These are phyloP conservation scores for Wickerhamiella dianesei DNA, from an alignment of 805 yeast species.

Conservation along the genomic window DNA sequence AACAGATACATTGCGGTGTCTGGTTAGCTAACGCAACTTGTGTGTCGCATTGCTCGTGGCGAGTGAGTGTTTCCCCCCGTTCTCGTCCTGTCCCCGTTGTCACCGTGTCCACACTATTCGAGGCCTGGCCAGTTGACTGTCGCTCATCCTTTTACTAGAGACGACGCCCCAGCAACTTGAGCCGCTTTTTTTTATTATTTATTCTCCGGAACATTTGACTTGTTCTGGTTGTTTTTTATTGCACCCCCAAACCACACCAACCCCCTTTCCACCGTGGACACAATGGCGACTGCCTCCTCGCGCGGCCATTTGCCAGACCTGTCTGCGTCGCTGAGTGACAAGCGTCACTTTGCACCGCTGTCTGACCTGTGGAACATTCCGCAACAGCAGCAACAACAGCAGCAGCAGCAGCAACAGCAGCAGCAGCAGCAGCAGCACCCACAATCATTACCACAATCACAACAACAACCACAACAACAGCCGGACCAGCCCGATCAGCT, in stretches of 20 bases:
- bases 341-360: conserved; percentile 17
- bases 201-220: not conserved
- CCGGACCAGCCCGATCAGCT: not conserved
- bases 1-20: not conserved
- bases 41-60: not conserved
- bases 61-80: not conserved
- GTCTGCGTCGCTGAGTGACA: conserved; percentile 18
- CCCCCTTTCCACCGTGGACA: not conserved
- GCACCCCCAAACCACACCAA: not conserved
- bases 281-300: conserved; percentile 20
- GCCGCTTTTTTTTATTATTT: not conserved
- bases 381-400: conserved; percentile 7
- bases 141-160: not conserved
- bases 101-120: not conserved
- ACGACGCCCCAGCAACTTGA: not conserved
- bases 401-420: conserved; percentile 14
- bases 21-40: not conserved
- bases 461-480: not conserved
- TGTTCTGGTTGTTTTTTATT: not conserved
- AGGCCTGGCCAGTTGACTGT: not conserved
- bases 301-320: conserved; percentile 20
- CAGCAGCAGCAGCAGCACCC: conserved; percentile 2
- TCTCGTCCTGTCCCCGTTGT: not conserved
- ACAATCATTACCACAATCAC: not conserved
- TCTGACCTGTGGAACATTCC: conserved; percentile 21